Evolutionary conservation across 441 rosid species (phyloP).

Genomic region (Sinapis alba): DNA sequence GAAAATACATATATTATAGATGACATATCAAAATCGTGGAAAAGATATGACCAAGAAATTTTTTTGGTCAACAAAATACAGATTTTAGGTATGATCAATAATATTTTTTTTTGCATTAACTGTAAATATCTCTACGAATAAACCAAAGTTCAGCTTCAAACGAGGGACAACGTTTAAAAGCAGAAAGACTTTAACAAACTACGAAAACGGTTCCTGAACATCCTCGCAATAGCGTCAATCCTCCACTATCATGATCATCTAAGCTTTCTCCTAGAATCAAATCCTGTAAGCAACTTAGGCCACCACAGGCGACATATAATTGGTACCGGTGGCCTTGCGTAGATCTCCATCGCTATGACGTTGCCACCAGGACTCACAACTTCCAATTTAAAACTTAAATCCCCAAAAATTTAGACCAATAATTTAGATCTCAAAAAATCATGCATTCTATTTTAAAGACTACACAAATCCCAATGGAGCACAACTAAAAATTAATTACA

Average conservation of each 20-base stretch:
- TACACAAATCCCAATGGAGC: not conserved
- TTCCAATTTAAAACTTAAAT: too few species aligned
- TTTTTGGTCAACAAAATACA: not conserved
- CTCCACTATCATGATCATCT: not conserved
- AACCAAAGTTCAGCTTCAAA: not conserved
- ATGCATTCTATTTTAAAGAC: not conserved
- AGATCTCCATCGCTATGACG: not conserved
- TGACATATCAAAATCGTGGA: not conserved
- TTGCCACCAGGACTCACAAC: not conserved
- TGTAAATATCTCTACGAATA: not conserved
- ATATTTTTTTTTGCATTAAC: too few species aligned
- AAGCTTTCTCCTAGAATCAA: not conserved
- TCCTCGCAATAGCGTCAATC: not conserved
- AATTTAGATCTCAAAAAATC: not conserved
- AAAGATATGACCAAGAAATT: not conserved
- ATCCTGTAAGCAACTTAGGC: not conserved
- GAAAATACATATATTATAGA: not conserved
- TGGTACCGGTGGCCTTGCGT: not conserved
- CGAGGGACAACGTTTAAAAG: not conserved
- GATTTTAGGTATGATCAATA: not conserved
- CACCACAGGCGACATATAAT: not conserved
- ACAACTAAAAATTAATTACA: not conserved
- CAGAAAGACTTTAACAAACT: not conserved
- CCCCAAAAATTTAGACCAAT: too few species aligned
- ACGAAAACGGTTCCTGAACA: not conserved